A percentile compares a stretch with the other conserved stretches of the same genome.
phyloP scores from a whole-genome alignment of 352 stramenopile species.

The Globisporangium lucens region DNA sequence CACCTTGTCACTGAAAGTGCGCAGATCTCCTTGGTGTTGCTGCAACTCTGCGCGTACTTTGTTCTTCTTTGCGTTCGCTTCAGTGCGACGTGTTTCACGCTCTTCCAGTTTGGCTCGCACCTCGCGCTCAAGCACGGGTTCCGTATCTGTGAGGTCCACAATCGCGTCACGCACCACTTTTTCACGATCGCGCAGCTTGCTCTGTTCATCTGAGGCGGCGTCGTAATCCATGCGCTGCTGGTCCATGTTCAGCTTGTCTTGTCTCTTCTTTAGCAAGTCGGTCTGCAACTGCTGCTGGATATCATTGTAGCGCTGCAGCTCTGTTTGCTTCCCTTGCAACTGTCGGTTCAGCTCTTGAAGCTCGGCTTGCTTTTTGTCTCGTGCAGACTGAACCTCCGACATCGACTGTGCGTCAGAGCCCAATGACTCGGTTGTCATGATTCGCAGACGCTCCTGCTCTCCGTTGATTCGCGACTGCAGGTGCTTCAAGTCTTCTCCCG shows the following conservation, averaged over 20 bases:
- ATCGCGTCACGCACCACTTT: constrained; percentile 53
- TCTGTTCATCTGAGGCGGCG: constrained; percentile 46
- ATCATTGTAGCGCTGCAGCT: constrained; percentile 44
- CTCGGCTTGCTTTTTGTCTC: constrained; percentile 50
- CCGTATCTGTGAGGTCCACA: constrained; percentile 27
- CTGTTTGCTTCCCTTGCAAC: constrained; percentile 50
- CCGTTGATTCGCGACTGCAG: constrained; percentile 25
- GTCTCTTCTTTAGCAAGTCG: constrained; percentile 54
- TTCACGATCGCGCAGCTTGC: constrained; percentile 49
- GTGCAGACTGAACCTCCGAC: constrained; percentile 32
- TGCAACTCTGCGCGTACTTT: constrained; percentile 37
- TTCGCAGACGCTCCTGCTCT: constrained; percentile 38
- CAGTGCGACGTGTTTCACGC: constrained; percentile 28
- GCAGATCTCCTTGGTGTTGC: constrained; percentile 37
- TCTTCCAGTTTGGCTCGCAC: constrained; percentile 44
- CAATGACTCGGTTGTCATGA: constrained; percentile 25
- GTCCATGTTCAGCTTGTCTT: constrained; percentile 53
- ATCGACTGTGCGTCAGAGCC: constrained; percentile 37
- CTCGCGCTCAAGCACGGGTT: constrained; percentile 41
- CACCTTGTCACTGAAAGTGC: constrained; percentile 40
- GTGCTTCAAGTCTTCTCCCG: constrained; percentile 31
- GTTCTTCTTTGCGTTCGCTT: constrained; percentile 27
- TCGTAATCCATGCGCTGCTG: constrained; percentile 56
- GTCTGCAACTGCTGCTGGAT: constrained; percentile 55
- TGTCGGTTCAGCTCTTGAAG: constrained; percentile 48